These are phyloP conservation scores for Fusarium verrucosum DNA, from an alignment of 2,329 filamentous ascomycete species.

Conservation along the genomic window DNA sequence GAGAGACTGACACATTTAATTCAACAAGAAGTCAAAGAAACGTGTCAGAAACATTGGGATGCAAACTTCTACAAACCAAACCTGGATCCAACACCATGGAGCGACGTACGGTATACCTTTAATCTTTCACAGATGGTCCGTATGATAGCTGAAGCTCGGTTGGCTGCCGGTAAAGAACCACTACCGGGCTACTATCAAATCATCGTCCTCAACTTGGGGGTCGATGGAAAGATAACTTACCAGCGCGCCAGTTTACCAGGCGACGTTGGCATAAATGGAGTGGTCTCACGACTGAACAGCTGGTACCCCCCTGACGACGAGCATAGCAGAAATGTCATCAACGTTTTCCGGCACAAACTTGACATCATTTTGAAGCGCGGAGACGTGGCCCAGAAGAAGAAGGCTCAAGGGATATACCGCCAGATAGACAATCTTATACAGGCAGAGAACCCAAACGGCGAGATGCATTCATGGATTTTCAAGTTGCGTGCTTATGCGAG, in stretches of 20 bases:
- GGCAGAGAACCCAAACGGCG: not conserved
- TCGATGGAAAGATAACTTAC: slow-evolving; percentile 24
- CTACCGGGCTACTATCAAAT: slow-evolving; percentile 32
- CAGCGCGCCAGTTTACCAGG: slow-evolving; percentile 18
- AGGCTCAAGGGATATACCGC: not conserved
- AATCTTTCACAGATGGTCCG: slow-evolving; percentile 2
- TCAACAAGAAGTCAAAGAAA: slow-evolving; percentile 26
- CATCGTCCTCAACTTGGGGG: slow-evolving; percentile 30
- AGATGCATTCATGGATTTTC: slow-evolving; percentile 29
- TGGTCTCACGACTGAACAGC: slow-evolving; percentile 29
- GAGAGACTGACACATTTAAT: slow-evolving; percentile 2
- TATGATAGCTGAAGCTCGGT: slow-evolving; percentile 36
- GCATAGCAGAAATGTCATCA: slow-evolving; percentile 8
- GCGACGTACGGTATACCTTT: slow-evolving; percentile 4
- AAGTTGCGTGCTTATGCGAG: slow-evolving; percentile 16
- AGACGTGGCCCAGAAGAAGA: slow-evolving; percentile 7
- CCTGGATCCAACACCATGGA: slow-evolving; percentile 22
- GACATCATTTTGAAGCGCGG: not conserved
- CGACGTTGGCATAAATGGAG: slow-evolving; percentile 3
- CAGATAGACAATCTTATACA: slow-evolving; percentile 8
- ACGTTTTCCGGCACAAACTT: slow-evolving; percentile 12
- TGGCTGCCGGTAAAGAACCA: slow-evolving; percentile 22
- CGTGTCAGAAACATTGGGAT: slow-evolving; percentile 35
- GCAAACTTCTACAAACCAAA: not conserved
- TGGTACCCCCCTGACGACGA: slow-evolving; percentile 26